Evolutionary conservation across 75 land plant genomes (phyloP), one percentile per base, ranked within the genome.

Genomic region (Pinus tabuliformis): DNA sequence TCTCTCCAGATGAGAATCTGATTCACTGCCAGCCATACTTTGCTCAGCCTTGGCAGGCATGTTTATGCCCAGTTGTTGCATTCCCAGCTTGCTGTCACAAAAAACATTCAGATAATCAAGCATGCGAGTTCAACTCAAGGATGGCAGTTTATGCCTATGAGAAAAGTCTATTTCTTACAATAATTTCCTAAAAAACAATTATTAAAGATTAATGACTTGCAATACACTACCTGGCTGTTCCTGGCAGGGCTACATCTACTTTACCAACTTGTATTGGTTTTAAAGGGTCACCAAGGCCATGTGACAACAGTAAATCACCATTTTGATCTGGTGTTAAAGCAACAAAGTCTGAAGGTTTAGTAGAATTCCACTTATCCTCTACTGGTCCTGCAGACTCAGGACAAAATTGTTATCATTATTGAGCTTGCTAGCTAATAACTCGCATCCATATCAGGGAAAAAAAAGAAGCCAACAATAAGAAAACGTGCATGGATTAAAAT

Each of bases 41-140:
- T 79, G 82, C 71, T 91, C 94, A 7, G 83, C 92, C 59, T 86
- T 81, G 57, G 95, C 90, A 73, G 92, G 95, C 95, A 89, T 91
- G 81, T 88, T 89, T 24, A 81, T 74, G 9, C 95, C 97, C 54
- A 49, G 54, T 49, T 49, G 54, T 45, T 62, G 85, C 37, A 87
- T 82, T 45, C 81, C 72, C 33, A 85, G 82, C 77, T 89, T 90
- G 86, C 84, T 79, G 78, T n/a, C 36, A 16, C 56, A 68, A 24
- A 42, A 68, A 68, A 42, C 24, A 68, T n/a, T 33, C 21, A 37
- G 17, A 68, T 68, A 12, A 42, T 12, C 72, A 68, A 42, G n/a
- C 8, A n/a, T 64, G 39, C 17, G 5, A 49, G 33, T 68, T 42
- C 8, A 68, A 30, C 42, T n/a, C 24, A 18, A n/a, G 22, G 13